Evolutionary conservation across 1,284 basidiomycete species (phyloP), one percentile per base, ranked within the genome.

Genomic region (Mycena sp.): DNA sequence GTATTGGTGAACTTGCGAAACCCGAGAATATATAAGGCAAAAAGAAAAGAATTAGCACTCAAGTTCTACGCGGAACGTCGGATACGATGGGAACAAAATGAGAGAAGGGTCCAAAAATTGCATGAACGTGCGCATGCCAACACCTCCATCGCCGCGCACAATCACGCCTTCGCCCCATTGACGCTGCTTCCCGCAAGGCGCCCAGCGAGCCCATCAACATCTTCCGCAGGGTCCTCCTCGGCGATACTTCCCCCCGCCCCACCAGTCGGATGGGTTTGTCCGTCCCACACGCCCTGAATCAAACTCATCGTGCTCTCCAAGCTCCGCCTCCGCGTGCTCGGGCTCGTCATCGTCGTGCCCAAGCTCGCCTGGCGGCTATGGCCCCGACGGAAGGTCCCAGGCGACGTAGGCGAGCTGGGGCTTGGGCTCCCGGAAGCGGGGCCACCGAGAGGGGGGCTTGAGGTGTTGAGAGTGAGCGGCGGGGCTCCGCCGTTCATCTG

Each of bases 301-400:
- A 98, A 87, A 71, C 91, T 92, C 84, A 98, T 96, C 54, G 97
- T 99, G 76, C 93, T 96, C 83, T 99, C 97, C 75, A 99, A 80
- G 74, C 94, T 96, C 71, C 96, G 85, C 75, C 97, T 83, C 69
- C 97, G 85, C 61, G 92, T 99, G 73, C 93, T 95, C 10, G 97
- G 97, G 73, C 92, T 94, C 44, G 95, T 97, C 87, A 93, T 93
- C 67, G 97, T 99, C 61, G 97, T 99, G 3, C 97, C 97, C 63
- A 99, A 79, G 74, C 94, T 96, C 58, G 93, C 90, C 67, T 96
- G 92, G 21, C 96, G 85, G 0, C 85, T 86, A 74, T 98, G 96
- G 1, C 94, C 92, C 26, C 92, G 87, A 61, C 86, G 85, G 83
- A 90, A 91, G 2, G 83, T 78, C 28, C 78, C 74, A 11, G 49